Base-by-base conservation (phyloP, 2,329 filamentous ascomycete species). In the Colletotrichum orchidophilum region DNA sequence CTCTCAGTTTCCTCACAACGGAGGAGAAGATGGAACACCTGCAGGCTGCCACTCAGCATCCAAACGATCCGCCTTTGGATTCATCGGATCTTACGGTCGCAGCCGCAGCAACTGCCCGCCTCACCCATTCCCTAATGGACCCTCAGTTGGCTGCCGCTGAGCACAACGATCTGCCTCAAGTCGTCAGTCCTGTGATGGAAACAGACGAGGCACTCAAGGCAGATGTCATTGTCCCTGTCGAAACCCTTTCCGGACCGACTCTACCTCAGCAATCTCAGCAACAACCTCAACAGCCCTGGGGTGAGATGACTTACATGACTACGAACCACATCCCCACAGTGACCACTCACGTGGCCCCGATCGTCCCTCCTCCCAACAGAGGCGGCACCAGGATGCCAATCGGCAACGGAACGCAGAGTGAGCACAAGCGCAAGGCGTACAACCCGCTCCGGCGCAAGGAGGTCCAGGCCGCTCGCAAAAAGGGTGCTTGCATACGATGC, bases 401-500 rank as follows among this genome's bases (percentile, higher is more conserved):
- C 24, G 73, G 73, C 46, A 74, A 73, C 29, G 73, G 73, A 26
- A 60, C 65, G 11, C 68, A 65, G 21, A 74, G 71, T 42, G 73
- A 74, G 64, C 73, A 73, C 54, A 74, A 73, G 53, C 72, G 73
- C 31, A 73, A 73, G 67, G 71, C 73, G 24, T 74, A 73, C 74
- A 87, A 86, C 24, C 83, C 87, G 5, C 82, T 81, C 1, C 84
- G 90, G n/a, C 84, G 90, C 26, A 90, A 88, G 76, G 88, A 92
- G 75, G 90, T 92, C 2, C 89, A 91, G 74, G 88, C 90, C 73
- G 88, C 92, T 26, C 87, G 90, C 27, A 90, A 90, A 75, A 86
- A 90, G 42, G 90, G 90, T 6, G 90, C 90, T 13, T 92, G 90
- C 74, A 91, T 92, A 63, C 84, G 90, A 54, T 92, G 90, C 75